These are phyloP conservation scores for Metarhizium sp. DNA, from an alignment of 2,329 filamentous ascomycete genomes.

Conservation along the genomic window DNA sequence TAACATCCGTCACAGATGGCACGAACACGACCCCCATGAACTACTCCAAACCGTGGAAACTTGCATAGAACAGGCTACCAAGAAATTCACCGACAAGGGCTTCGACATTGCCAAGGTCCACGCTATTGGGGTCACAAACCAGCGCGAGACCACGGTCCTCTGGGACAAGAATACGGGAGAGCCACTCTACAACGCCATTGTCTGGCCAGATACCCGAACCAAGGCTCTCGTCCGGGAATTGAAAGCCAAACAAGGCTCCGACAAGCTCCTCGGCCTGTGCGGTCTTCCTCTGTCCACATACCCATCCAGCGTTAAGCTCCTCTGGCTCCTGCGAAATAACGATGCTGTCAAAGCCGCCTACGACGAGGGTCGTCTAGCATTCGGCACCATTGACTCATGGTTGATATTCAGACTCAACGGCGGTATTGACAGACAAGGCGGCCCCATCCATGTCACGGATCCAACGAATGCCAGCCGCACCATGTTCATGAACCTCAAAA, in stretches of 20 bases:
- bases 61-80: slow-evolving; percentile 70
- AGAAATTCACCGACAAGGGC: slow-evolving; percentile 61
- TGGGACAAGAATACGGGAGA: slow-evolving; percentile 78
- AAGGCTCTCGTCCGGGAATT: slow-evolving; percentile 64
- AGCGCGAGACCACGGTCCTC: slow-evolving; percentile 78
- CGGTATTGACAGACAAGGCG: slow-evolving; percentile 45
- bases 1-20: slow-evolving; percentile 52
- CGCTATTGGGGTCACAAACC: slow-evolving; percentile 79
- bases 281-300: slow-evolving; percentile 83
- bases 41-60: slow-evolving; percentile 65
- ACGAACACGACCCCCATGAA: slow-evolving; percentile 77
- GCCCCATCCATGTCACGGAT: slow-evolving; percentile 69
- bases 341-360: slow-evolving; percentile 63
- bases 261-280: slow-evolving; percentile 60
- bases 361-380: slow-evolving; percentile 64
- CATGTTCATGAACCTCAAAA: slow-evolving; percentile 89
- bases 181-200: slow-evolving; percentile 74
- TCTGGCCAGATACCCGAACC: slow-evolving; percentile 84
- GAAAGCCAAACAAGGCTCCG: slow-evolving; percentile 56
- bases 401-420: slow-evolving; percentile 78
- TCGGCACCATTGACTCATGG: slow-evolving; percentile 86
- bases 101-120: slow-evolving; percentile 60
- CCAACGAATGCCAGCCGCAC: slow-evolving; percentile 82
- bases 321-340: slow-evolving; percentile 71
- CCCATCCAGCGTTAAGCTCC: slow-evolving; percentile 74